phyloP scores from a whole-genome alignment of 2,329 filamentous ascomycete genomes.

The Venturiaceae sp. region DNA sequence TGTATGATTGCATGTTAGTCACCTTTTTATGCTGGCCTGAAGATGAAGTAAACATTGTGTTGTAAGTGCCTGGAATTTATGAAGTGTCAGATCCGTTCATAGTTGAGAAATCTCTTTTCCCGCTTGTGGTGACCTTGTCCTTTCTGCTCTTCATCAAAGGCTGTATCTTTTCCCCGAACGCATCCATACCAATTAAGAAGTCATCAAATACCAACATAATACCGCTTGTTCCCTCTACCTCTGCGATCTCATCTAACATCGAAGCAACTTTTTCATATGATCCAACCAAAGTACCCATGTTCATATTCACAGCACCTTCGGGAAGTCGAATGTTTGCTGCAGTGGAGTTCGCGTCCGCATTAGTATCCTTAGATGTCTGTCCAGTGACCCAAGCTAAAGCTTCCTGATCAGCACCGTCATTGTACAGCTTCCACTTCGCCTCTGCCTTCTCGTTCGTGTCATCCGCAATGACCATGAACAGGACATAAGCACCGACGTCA shows the following conservation, averaged over 20 bases:
- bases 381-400: constrained; percentile 23
- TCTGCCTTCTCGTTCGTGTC: constrained; percentile 20
- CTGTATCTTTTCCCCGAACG: constrained; percentile 23
- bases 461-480: constrained; percentile 25
- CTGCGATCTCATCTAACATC: constrained; percentile 23
- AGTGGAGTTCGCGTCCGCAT: constrained; percentile 20
- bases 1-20: too few relatives aligned
- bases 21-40: too few relatives aligned
- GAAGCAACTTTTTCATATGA: constrained; percentile 17
- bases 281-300: constrained; percentile 21
- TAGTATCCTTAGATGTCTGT: constrained; percentile 21
- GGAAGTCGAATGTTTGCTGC: constrained; percentile 17
- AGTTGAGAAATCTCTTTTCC: not conserved
- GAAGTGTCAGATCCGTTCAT: not conserved
- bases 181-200: constrained; percentile 19
- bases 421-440: constrained; percentile 23
- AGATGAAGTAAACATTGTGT: too few relatives aligned
- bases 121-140: not conserved
- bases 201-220: constrained; percentile 26
- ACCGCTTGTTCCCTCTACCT: constrained; percentile 21
- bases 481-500: constrained; percentile 23
- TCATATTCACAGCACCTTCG: constrained; percentile 22
- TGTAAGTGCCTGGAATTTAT: too few relatives aligned
- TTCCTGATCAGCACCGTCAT: constrained; percentile 20
- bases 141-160: constrained; percentile 23